phyloP scores from a whole-genome alignment of 768 basidiomycete species.

The Mycena indigotica region DNA sequence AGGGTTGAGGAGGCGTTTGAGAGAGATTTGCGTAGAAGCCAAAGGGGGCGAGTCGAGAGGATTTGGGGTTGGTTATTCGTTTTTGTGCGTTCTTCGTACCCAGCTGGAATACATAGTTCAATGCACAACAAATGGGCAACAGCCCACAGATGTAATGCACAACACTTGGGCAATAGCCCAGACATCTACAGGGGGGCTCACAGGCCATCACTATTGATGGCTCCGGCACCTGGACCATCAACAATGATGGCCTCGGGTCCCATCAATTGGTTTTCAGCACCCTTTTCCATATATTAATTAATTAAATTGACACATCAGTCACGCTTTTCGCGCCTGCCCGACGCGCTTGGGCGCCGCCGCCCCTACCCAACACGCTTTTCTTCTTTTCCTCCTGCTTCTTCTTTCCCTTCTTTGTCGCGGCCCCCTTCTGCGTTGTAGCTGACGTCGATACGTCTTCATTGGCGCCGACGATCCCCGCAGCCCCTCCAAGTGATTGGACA shows the following conservation, averaged over 20 bases:
- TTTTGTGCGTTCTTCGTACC: too few species aligned
- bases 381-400: background rate
- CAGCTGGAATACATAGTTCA: background rate
- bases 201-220: background rate
- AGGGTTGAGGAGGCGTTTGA: too few species aligned
- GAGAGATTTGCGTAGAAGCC: too few species aligned
- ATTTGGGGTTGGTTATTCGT: too few species aligned
- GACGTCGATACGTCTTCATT: background rate
- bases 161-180: background rate
- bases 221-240: background rate
- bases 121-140: background rate
- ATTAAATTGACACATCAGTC: background rate
- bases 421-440: background rate
- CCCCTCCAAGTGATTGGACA: background rate
- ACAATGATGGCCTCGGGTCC: background rate
- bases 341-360: background rate
- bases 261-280: background rate
- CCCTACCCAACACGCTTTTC: background rate
- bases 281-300: too few species aligned
- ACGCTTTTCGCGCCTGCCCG: background rate
- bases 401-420: background rate
- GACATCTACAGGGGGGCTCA: background rate
- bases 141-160: too few species aligned
- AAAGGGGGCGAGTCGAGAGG: too few species aligned
- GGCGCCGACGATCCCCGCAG: background rate